Evolutionary conservation across 1,284 basidiomycete species (phyloP).

Genomic region (Pholiota adiposa): DNA sequence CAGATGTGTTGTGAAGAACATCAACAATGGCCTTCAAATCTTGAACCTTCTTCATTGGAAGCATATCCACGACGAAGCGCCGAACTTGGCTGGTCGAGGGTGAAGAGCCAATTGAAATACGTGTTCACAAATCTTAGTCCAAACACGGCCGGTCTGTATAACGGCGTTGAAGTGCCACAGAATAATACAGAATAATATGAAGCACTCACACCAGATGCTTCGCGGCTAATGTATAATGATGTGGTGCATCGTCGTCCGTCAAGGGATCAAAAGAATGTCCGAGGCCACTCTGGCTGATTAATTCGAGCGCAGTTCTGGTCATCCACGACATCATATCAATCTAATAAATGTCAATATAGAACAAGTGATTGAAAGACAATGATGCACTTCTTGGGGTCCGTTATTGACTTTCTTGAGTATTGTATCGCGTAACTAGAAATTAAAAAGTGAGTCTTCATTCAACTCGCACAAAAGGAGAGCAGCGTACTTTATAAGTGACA

Average conservation of each 20-base stretch:
- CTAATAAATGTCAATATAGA: constrained; percentile 7
- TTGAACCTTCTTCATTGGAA: constrained; percentile 20
- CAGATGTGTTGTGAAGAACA: constrained; percentile 37
- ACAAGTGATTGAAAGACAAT: not conserved
- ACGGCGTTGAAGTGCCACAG: not conserved
- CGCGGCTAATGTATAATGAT: constrained; percentile 33
- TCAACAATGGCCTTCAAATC: constrained; percentile 26
- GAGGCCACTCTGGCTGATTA: constrained; percentile 43
- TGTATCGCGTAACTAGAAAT: constrained; percentile 20
- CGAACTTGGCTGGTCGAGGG: constrained; percentile 17
- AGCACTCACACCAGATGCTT: constrained; percentile 30
- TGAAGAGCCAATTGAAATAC: constrained; percentile 14
- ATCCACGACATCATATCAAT: constrained; percentile 42
- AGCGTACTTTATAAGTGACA: constrained; percentile 26
- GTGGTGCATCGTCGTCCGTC: constrained; percentile 26
- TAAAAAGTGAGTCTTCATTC: too few relatives aligned
- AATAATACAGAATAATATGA: constrained; percentile 1
- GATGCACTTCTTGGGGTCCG: constrained; percentile 21
- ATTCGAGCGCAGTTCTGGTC: constrained; percentile 39
- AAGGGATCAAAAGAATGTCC: constrained; percentile 42
- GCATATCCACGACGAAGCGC: constrained; percentile 17
- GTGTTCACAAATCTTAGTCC: constrained; percentile 7
- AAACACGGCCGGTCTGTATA: not conserved
- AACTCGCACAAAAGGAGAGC: too few relatives aligned
- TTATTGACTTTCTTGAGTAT: constrained; percentile 17